phyloP scores from a whole-genome alignment of 2,329 filamentous ascomycete genomes.

The Leptographium flavum region DNA sequence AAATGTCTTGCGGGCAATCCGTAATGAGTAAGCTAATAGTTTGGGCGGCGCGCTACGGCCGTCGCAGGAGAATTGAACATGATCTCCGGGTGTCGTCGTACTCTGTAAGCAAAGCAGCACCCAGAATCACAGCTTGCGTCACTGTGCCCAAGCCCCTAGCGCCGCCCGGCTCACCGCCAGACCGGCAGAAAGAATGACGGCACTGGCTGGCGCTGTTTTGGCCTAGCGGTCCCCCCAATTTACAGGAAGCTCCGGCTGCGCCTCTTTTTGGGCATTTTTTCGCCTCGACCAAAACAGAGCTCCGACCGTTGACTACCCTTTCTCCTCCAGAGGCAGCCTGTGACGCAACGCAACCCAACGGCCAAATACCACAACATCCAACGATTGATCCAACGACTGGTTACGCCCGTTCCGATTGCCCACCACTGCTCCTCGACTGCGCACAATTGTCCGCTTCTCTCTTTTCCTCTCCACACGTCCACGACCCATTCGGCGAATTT shows the following conservation, averaged over 20 bases:
- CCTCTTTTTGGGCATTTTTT: slow-evolving; percentile 4
- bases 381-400: too few relatives aligned
- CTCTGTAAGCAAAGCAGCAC: too few relatives aligned
- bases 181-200: not conserved
- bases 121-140: not conserved
- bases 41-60: not conserved
- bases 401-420: too few relatives aligned
- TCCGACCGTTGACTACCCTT: not conserved
- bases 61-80: not conserved
- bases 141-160: too few relatives aligned
- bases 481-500: not conserved
- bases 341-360: not conserved
- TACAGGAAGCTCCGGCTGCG: not conserved
- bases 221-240: not conserved
- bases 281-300: not conserved
- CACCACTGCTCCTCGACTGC: not conserved
- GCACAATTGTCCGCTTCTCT: not conserved
- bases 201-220: not conserved
- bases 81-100: not conserved
- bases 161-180: not conserved
- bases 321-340: not conserved
- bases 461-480: not conserved
- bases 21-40: not conserved
- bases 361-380: not conserved
- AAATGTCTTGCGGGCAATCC: not conserved